Percentiles rank a stretch among this genome's conserved stretches.
Conservation (phyloP, 768 basidiomycete species). For the Mycena chlorophos region DNA sequence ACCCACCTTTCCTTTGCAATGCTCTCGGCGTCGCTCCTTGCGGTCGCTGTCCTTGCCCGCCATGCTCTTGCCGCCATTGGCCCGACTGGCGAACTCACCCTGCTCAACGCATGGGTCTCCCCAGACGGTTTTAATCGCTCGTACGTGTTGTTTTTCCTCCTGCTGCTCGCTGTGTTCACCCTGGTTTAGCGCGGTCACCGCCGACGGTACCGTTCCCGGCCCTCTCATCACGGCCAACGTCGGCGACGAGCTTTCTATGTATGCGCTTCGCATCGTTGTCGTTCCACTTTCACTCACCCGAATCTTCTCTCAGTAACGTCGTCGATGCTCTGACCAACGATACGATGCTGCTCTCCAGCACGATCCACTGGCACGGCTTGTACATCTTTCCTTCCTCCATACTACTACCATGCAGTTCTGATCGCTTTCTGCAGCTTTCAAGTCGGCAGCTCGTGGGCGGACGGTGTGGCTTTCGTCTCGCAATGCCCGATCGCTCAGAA, state of each 20-base stretch:
- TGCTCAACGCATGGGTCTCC: conserved; percentile 33
- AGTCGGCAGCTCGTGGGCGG: neutral
- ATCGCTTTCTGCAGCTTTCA: neutral
- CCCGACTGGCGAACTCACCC: conserved; percentile 24
- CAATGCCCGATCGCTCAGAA: conserved; percentile 6
- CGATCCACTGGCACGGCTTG: conserved; percentile 22
- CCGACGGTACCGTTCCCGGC: neutral
- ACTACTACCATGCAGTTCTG: neutral
- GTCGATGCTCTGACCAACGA: conserved; percentile 36
- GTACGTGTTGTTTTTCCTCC: conserved; percentile 35
- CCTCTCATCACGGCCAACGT: neutral
- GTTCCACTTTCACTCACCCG: neutral
- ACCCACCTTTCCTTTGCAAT: neutral
- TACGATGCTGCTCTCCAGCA: conserved; percentile 36
- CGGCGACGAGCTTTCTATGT: neutral
- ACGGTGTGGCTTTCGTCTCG: conserved; percentile 5
- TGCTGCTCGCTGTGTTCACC: conserved; percentile 39
- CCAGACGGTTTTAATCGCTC: conserved; percentile 36
- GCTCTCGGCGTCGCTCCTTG: neutral
- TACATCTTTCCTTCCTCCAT: neutral
- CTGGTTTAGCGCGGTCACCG: neutral
- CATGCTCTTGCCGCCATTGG: conserved; percentile 1
- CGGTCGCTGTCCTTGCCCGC: neutral
- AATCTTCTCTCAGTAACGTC: conserved; percentile 21
- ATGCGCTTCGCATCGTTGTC: neutral